Evolutionary conservation across 495 filamentous ascomycete species (phyloP), one percentile per base, ranked within the genome.

Genomic region (Trichoderma reesei): DNA sequence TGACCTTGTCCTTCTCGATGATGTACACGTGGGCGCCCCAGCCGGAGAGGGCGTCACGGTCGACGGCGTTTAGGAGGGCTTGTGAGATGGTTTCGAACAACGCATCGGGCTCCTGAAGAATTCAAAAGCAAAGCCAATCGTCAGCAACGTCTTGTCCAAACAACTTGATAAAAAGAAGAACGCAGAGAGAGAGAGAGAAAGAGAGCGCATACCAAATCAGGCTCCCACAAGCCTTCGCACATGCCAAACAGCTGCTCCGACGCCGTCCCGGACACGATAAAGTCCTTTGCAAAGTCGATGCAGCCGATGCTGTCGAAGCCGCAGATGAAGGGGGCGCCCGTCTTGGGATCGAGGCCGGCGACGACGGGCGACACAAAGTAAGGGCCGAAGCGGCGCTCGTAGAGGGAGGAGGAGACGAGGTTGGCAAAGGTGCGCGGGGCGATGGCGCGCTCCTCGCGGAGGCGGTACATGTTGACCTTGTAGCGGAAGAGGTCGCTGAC

Each of bases 391-490:
- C 94, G 86, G 68, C 83, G 85, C 83, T 98, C 94, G 80, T 98
- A 98, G 71, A 98, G 81, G 65, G 82, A 86, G 66, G 84, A 88
- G 72, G 86, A 90, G 70, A 98, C 93, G 62, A 98, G 86, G 80
- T 98, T 96, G 72, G 94, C 93, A 78, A 98, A 87, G 59, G 94
- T 98, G 77, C 89, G 82, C 20, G 94, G 94, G 46, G 90, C 87
- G 80, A 98, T 97, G 77, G 90, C 82, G 68, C 94, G 92, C 80
- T 98, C 94, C 80, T 98, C 94, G 70, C 94, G 90, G 69, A 98
- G 86, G 44, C 94, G 91, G 85, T 98, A 98, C 90, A 98, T 92
- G 83, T 98, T 98, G 70, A 96, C 91, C 82, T 98, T 98, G 83
- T 94, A 97, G 71, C 94, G 91, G 83, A 98, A 94, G 68, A 97